Conservation (phyloP, 208 protist genomes). For the Wallacemonas sp. region DNA sequence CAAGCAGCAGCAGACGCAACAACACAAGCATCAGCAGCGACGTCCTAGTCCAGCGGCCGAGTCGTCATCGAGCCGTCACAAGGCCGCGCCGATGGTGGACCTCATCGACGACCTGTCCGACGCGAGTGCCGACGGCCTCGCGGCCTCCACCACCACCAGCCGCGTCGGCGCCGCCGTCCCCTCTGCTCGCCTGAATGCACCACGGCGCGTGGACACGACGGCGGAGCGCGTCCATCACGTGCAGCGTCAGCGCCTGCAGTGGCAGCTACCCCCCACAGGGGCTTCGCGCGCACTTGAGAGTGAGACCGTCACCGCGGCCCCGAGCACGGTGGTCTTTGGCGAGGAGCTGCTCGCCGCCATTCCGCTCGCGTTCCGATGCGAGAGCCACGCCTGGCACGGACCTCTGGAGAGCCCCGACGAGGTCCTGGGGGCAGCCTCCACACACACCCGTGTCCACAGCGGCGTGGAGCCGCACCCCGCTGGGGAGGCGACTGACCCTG, state of each 20-base stretch:
- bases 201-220: constrained; percentile 11
- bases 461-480: no score
- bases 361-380: constrained; percentile 8
- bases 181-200: background rate
- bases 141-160: no score
- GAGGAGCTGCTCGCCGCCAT: constrained; percentile 27
- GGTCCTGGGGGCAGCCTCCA: background rate
- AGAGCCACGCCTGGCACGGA: background rate
- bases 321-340: background rate
- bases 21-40: constrained; percentile 13
- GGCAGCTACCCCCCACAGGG: no score
- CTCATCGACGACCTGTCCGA: no score
- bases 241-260: constrained; percentile 30
- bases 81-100: no score
- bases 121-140: no score
- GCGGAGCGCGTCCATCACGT: constrained; percentile 21
- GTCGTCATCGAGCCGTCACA: background rate
- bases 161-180: background rate
- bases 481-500: no score
- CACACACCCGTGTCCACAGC: background rate
- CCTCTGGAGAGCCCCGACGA: background rate
- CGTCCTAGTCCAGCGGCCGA: background rate
- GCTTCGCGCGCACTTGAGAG: no score
- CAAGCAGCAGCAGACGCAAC: constrained; percentile 3
- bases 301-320: background rate